Evolutionary conservation across 306 rosid species (phyloP).

Genomic region (Neltuma alba): DNA sequence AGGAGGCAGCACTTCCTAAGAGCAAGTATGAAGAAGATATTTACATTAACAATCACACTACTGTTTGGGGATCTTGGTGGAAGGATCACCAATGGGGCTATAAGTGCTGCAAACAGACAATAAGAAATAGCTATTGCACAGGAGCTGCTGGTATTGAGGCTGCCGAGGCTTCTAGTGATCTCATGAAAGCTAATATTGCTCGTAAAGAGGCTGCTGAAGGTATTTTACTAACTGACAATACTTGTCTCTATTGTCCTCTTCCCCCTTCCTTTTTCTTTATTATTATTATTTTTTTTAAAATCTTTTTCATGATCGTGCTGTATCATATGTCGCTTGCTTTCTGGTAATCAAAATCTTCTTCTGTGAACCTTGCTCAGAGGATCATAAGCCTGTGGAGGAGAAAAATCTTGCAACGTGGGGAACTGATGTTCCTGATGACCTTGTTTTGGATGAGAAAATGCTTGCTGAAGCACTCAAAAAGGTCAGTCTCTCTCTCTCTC

Average conservation of each 20-base stretch:
- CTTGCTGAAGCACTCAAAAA: slow-evolving; percentile 40
- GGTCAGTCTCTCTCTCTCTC: slow-evolving; percentile 10
- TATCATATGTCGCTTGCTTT: neutral
- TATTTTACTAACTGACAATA: slow-evolving; percentile 1
- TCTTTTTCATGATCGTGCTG: neutral
- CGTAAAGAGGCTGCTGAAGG: slow-evolving; percentile 63
- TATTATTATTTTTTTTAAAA: too few species aligned
- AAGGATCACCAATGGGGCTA: slow-evolving; percentile 82
- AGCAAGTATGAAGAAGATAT: slow-evolving; percentile 70
- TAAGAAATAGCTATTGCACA: slow-evolving; percentile 62
- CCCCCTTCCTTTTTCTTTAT: neutral
- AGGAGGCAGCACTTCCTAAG: slow-evolving; percentile 58
- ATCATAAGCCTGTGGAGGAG: slow-evolving; percentile 24
- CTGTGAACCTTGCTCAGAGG: slow-evolving; percentile 14
- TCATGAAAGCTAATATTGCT: slow-evolving; percentile 81
- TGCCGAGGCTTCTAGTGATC: slow-evolving; percentile 62
- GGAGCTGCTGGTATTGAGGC: slow-evolving; percentile 66
- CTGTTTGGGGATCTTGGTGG: slow-evolving; percentile 87
- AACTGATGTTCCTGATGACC: slow-evolving; percentile 38
- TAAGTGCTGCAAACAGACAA: slow-evolving; percentile 66
- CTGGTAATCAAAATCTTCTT: neutral
- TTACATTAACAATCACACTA: slow-evolving; percentile 62
- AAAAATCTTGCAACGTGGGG: slow-evolving; percentile 44
- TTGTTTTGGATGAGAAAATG: slow-evolving; percentile 36
- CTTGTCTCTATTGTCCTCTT: neutral